Evolutionary conservation across 2,329 filamentous ascomycete genomes (phyloP).

Genomic region (Aspergillus transmontanensis): DNA sequence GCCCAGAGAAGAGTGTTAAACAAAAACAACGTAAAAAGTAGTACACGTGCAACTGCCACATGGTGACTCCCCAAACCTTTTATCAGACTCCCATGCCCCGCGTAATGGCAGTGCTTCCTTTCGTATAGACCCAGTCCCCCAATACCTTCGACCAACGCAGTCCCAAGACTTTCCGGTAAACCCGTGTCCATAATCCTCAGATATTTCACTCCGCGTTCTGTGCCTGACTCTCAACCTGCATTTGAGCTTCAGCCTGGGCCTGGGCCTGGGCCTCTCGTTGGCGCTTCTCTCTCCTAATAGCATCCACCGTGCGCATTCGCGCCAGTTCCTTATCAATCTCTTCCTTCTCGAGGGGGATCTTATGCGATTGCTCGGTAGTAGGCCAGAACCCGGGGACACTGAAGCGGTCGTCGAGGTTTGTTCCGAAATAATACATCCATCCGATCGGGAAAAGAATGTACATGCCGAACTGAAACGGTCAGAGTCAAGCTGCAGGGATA

Average conservation of each 20-base stretch:
- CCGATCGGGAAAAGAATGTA: constrained; percentile 99
- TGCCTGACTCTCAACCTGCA: constrained; percentile 13
- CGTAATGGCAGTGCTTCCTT: constrained; percentile 5
- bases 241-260: constrained; percentile 20
- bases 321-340: constrained; percentile 77
- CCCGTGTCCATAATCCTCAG: no score
- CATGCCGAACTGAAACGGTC: constrained; percentile 76
- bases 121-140: background rate
- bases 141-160: background rate
- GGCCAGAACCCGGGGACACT: constrained; percentile 92
- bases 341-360: constrained; percentile 55
- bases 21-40: constrained; percentile 20
- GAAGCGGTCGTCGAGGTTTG: constrained; percentile 93
- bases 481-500: background rate
- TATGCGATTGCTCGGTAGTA: constrained; percentile 59
- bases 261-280: constrained; percentile 35
- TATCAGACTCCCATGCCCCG: constrained; percentile 6
- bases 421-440: constrained; percentile 99
- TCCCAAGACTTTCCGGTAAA: background rate
- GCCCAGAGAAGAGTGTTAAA: constrained; percentile 39
- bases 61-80: background rate
- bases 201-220: constrained; percentile 19
- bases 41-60: constrained; percentile 23
- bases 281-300: constrained; percentile 51
- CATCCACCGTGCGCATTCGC: constrained; percentile 59